phyloP scores from a whole-genome alignment of 2,329 filamentous ascomycete genomes.

The Fusarium falciforme region DNA sequence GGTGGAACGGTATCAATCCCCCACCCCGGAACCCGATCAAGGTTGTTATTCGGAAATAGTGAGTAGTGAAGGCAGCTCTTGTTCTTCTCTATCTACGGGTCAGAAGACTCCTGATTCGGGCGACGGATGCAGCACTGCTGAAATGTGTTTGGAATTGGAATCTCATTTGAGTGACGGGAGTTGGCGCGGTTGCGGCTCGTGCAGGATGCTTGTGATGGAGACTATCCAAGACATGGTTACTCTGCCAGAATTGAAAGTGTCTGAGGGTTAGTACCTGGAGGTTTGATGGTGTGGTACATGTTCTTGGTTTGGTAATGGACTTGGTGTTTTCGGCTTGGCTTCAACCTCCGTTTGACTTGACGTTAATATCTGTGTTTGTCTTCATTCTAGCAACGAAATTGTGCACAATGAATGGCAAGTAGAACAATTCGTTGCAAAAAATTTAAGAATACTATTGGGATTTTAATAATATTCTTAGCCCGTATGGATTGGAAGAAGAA shows the following conservation, averaged over 20 bases:
- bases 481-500: background rate
- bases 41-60: background rate
- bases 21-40: background rate
- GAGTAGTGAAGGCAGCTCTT: background rate
- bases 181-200: background rate
- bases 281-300: background rate
- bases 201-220: background rate
- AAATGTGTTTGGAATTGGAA: background rate
- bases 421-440: background rate
- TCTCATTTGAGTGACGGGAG: background rate
- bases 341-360: background rate
- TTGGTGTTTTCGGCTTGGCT: background rate
- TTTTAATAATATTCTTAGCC: background rate
- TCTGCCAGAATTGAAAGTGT: background rate
- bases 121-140: background rate
- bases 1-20: background rate
- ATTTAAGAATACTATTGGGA: background rate
- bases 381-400: background rate
- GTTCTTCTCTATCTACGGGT: background rate
- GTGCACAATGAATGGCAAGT: background rate
- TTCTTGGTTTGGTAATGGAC: background rate
- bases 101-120: background rate
- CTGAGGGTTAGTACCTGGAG: background rate
- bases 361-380: background rate
- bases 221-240: background rate